Evolutionary conservation across 805 yeast genomes (phyloP), one percentile per base, ranked within the genome.

Genomic region (fission yeast (Schizosaccharomyces pombe)): DNA sequence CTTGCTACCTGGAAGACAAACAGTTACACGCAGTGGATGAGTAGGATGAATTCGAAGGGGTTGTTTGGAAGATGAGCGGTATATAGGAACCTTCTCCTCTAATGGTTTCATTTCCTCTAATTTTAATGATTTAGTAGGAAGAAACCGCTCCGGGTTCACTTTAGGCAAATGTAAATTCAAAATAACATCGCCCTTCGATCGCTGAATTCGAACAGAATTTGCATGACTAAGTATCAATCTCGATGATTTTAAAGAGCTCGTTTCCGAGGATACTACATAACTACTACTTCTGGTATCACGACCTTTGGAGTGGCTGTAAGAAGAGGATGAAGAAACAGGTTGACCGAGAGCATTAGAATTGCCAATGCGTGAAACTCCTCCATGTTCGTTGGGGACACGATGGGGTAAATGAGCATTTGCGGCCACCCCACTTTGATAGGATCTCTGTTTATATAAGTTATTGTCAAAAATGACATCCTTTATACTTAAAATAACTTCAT

Each of bases 391-490:
- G n/a, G n/a, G n/a, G n/a, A n/a, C n/a, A n/a, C n/a, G n/a, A n/a
- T n/a, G n/a, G n/a, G n/a, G n/a, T n/a, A n/a, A n/a, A n/a, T n/a
- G n/a, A n/a, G n/a, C n/a, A n/a, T n/a, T n/a, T n/a, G n/a, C n/a
- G n/a, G n/a, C n/a, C n/a, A n/a, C 14, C n/a, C 43, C 43, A 4
- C 5, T 37, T 37, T 37, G 43, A 37, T 8, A 37, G 3, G 43
- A 4, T 22, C 49, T 28, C 31, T 43, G 49, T 26, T 43, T 43
- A 24, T 43, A 43, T 22, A 26, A 16, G 26, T 43, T 43, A 29
- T 43, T 43, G 26, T 43, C 49, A 19, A 43, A 43, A 22, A 43
- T 43, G 26, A 43, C 49, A 12, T 43, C 49, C 49, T 43, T 43
- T 8, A 43, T 43, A 26, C 49, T 43, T 12, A 43, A 24, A 43